These are phyloP conservation scores for Sporothrix inflata DNA, from an alignment of 2,329 filamentous ascomycete species.

Conservation along the genomic window DNA sequence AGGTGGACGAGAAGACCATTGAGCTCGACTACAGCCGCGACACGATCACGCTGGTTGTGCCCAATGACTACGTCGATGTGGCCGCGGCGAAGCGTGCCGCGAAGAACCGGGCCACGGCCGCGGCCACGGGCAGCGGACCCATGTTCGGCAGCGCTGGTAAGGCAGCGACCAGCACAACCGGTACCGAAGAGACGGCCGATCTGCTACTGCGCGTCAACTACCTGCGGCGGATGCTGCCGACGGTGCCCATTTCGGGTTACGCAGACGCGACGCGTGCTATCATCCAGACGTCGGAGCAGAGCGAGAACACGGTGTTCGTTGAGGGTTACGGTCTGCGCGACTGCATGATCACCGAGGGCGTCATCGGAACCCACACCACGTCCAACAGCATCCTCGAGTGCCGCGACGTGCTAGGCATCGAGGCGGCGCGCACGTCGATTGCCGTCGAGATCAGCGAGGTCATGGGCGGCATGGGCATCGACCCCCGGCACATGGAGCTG, in stretches of 20 bases:
- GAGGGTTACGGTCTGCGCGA: conserved; percentile 89
- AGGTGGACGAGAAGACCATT: conserved; percentile 59
- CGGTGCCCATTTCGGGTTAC: conserved; percentile 88
- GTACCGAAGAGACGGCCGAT: conserved; percentile 57
- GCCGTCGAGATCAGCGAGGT: conserved; percentile 84
- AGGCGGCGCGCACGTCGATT: conserved; percentile 88
- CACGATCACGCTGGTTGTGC: conserved; percentile 74
- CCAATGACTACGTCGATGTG: conserved; percentile 55
- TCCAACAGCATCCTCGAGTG: conserved; percentile 93
- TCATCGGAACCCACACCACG: conserved; percentile 73
- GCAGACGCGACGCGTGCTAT: conserved; percentile 83
- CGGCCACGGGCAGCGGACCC: conserved; percentile 42
- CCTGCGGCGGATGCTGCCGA: conserved; percentile 78
- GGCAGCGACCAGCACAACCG: conserved; percentile 43
- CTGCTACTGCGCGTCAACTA: conserved; percentile 80
- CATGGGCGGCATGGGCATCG: conserved; percentile 94
- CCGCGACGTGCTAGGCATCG: conserved; percentile 85
- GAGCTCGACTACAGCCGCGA: conserved; percentile 66
- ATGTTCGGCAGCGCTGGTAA: conserved; percentile 40
- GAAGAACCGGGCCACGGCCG: conserved; percentile 50
- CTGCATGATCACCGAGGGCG: conserved; percentile 93
- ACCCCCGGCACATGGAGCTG: conserved; percentile 96
- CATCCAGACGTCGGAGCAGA: conserved; percentile 76
- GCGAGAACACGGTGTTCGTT: conserved; percentile 75
- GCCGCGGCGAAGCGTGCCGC: conserved; percentile 52